These are phyloP conservation scores for Arabidopsis hybrid DNA, from an alignment of 441 rosid species.

Conservation along the genomic window DNA sequence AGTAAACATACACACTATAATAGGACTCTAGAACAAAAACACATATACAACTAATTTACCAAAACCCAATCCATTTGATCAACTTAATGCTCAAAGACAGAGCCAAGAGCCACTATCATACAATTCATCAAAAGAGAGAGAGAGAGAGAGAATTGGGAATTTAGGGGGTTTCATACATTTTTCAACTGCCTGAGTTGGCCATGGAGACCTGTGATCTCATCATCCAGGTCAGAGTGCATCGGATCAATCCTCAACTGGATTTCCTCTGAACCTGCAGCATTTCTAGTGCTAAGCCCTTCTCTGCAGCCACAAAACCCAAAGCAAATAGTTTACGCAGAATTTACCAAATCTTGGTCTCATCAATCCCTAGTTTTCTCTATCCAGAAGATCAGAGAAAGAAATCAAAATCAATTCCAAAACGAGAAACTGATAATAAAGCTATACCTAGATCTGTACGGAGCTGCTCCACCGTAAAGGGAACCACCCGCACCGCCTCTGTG, in stretches of 20 bases:
- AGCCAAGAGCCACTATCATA: not conserved
- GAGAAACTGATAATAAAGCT: not conserved
- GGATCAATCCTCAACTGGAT: conserved; percentile 94
- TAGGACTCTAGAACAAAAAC: not conserved
- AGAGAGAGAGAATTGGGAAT: too few relatives aligned
- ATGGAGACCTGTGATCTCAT: conserved; percentile 84
- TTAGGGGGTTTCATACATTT: conserved; percentile 50
- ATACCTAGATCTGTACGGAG: conserved; percentile 57
- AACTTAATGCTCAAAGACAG: conserved; percentile 9
- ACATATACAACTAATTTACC: too few relatives aligned
- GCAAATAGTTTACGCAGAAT: not conserved
- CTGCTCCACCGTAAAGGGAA: conserved; percentile 51
- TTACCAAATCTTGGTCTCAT: not conserved
- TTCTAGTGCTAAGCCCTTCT: conserved; percentile 86
- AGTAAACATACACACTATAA: not conserved
- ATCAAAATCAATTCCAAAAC: conserved; percentile 1
- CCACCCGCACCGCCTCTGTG: conserved; percentile 46
- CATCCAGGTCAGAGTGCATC: conserved; percentile 81
- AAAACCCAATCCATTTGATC: not conserved
- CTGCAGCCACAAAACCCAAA: conserved; percentile 41
- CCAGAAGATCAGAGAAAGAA: not conserved
- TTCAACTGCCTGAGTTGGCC: conserved; percentile 83
- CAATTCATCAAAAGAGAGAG: too few relatives aligned
- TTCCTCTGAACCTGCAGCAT: conserved; percentile 72
- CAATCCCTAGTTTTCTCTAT: conserved; percentile 7